Base-by-base conservation (phyloP, 306 rosid genomes). In the Trichosanthes truncata region DNA sequence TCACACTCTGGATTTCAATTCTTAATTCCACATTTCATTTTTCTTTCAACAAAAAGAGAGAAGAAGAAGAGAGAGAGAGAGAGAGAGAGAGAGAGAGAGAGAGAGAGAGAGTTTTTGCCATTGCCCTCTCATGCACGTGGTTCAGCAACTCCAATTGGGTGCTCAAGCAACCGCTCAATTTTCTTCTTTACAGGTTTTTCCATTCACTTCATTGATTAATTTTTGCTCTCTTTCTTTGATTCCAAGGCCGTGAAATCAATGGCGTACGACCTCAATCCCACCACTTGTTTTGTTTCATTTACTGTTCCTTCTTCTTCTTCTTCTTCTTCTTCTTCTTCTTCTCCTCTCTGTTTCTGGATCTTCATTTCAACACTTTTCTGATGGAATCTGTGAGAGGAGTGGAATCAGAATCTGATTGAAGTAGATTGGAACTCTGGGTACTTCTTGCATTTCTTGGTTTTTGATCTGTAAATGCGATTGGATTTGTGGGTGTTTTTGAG, bases 61-160 rank as follows among this genome's bases (percentile, higher is more conserved):
- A 78, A 67, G 59, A 31, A 62, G 86, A 82, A 45, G 33, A 25
- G 33, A 46, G 76, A 72, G 38, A 72, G 57, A 15, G 75, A 76
- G 78, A 48, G 68, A 61, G 61, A 56, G 59, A n/a, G n/a, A n/a
- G 21, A 45, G 33, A 25, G 33, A 46, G 76, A 72, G 38, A 72
- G 57, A 15, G 75, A 76, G 78, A 48, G 68, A 61, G 61, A 56
- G 59, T 21, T 62, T 62, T 51, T 48, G 55, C 8, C 23, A 7
- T 40, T 45, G 36, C 46, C 9, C 65, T 25, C 74, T 76, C 92
- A 83, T 90, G 93, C 97, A 92, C 97, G 92, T 92, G 97, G 81
- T 87, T 89, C 76, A 86, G 76, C 73, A 57, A 74, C 85, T 86
- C 85, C 89, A 40, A 73, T 84, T 87, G 94, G 87, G 62, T 89